Conservation (phyloP, 768 basidiomycete genomes). For the Crucibulum laeve region DNA sequence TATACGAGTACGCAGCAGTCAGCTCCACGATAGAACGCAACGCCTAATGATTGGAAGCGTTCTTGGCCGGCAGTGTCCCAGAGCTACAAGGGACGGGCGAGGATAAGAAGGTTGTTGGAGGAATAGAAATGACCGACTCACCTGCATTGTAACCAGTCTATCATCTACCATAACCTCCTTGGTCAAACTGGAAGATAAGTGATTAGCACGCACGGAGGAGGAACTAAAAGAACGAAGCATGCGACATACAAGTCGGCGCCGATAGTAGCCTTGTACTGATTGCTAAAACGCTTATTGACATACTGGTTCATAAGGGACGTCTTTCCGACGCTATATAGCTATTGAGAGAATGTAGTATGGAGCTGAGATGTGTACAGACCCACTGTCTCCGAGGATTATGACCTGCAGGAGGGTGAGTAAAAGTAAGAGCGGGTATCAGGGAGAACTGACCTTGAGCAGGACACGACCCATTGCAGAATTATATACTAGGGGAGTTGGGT, state of each 20-base stretch:
- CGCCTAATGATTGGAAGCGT: slow-evolving; percentile 97
- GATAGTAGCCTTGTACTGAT: slow-evolving; percentile 99
- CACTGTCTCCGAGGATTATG: slow-evolving; percentile 98
- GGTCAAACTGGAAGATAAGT: slow-evolving; percentile 61
- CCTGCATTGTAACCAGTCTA: slow-evolving; percentile 98
- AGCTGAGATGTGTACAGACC: slow-evolving; percentile 44
- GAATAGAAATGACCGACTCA: slow-evolving; percentile 17
- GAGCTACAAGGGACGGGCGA: slow-evolving; percentile 43
- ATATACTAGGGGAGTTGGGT: slow-evolving; percentile 13
- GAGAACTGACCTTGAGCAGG: slow-evolving; percentile 65
- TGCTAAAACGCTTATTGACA: slow-evolving; percentile 99
- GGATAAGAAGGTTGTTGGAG: slow-evolving; percentile 4
- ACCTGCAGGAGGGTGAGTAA: slow-evolving; percentile 48
- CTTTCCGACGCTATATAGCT: slow-evolving; percentile 80
- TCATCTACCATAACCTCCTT: slow-evolving; percentile 99
- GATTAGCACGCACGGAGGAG: slow-evolving; percentile 15
- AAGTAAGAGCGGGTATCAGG: background rate
- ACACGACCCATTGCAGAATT: slow-evolving; percentile 69
- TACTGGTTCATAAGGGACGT: slow-evolving; percentile 99
- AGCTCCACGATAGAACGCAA: slow-evolving; percentile 98
- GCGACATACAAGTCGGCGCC: slow-evolving; percentile 88
- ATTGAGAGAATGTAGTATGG: slow-evolving; percentile 8
- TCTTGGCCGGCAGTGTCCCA: slow-evolving; percentile 99
- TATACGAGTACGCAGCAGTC: slow-evolving; percentile 99
- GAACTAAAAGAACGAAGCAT: slow-evolving; percentile 7